Base-by-base conservation (phyloP, 371 early-diverging fungal species). In the Chytridiales sp. region DNA sequence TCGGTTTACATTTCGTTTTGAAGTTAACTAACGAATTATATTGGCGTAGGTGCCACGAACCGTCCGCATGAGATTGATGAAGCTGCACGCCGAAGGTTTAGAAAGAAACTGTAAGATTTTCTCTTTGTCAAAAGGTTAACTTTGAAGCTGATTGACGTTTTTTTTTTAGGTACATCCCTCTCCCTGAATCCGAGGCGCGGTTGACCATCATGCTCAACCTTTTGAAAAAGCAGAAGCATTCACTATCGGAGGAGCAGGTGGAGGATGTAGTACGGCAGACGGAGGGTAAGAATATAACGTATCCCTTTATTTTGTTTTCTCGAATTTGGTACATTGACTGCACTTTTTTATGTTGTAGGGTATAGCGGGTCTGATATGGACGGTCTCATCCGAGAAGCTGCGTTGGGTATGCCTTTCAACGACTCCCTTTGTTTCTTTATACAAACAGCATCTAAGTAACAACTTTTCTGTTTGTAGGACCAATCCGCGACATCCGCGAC, bases 321-420 rank as follows among this genome's bases (percentile, higher is more conserved):
- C 17, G 19, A 6, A 32, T 15, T 48, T 48, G 22, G 22, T 44
- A 11, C 54, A 35, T 6, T 5, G 27, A 8, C n/a, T 9, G 38
- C 38, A 38, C 9, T 38, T 38, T 38, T 38, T 38, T 38, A 11
- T 26, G 30, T 22, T 47, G 24, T 68, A 36, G 86, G 90, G 0
- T 93, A 87, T 67, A 87, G 90, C 41, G 98, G 98, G 0, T 88
- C 94, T 0, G 98, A 97, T 60, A 89, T 96, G 79, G 90, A 91
- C 62, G 91, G 91, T 11, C 79, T 97, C 24, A 88, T 94, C 64
- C 83, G 92, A 1, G 94, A 88, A 62, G 87, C 89, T 4, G 85
- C 82, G 1, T 68, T 88, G 35, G 75, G 77, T 76, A 51, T 5
- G 64, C 53, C 19, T 22, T 11, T n/a, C n/a, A n/a, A n/a, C n/a